Conservation (phyloP, 2,329 filamentous ascomycete species). For the Chalaropsis ovoidea region DNA sequence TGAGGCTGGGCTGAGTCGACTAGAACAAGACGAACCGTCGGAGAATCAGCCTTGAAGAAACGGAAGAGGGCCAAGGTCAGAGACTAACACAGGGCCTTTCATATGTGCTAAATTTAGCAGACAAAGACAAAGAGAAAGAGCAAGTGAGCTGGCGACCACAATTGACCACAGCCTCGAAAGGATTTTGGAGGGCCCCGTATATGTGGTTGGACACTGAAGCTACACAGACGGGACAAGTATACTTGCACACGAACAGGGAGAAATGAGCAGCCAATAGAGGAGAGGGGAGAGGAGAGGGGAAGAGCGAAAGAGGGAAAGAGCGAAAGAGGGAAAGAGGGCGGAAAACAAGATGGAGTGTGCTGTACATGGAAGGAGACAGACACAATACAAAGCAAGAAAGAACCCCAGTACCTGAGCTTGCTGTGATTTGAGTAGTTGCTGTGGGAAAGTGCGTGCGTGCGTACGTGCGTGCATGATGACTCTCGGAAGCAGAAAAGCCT, state of each 20-base stretch:
- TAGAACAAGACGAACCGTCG: neutral
- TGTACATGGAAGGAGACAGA: too few relatives aligned
- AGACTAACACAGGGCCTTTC: neutral
- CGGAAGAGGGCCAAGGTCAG: neutral
- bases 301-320: too few relatives aligned
- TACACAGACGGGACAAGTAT: neutral
- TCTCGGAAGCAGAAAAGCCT: neutral
- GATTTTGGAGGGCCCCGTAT: neutral
- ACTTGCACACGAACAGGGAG: neutral
- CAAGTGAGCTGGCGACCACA: neutral
- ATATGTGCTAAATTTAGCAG: constrained; percentile 7
- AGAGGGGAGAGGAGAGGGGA: neutral
- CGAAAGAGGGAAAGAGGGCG: too few relatives aligned
- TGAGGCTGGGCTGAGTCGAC: constrained; percentile 1
- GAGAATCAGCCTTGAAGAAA: neutral
- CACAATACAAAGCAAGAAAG: too few relatives aligned
- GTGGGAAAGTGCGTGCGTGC: neutral
- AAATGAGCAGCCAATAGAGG: neutral
- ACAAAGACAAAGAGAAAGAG: neutral
- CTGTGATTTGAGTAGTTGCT: neutral
- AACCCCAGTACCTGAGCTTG: neutral
- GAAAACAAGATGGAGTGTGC: too few relatives aligned
- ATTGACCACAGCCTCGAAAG: constrained; percentile 9
- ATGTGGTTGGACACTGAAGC: neutral
- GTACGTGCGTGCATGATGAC: constrained; percentile 1